Conservation (phyloP, 805 yeast genomes). For the Naumovozyma baii region DNA sequence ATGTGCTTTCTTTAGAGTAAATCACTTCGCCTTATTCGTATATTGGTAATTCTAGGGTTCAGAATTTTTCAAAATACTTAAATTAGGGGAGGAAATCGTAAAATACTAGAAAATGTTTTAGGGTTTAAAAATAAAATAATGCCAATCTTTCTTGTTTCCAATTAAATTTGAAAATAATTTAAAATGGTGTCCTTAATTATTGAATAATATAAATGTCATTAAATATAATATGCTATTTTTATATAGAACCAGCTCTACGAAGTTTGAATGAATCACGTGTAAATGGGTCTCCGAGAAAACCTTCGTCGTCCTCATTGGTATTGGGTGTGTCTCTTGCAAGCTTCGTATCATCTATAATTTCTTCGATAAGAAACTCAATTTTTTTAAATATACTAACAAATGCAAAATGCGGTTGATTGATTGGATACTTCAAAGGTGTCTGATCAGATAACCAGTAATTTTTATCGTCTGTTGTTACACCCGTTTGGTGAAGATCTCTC, state of each 20-base stretch:
- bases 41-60: too few relatives aligned
- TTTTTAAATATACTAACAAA: conserved; percentile 30
- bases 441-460: conserved; percentile 52
- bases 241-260: not conserved
- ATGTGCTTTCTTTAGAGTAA: too few relatives aligned
- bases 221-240: too few relatives aligned
- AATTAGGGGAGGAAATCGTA: too few relatives aligned
- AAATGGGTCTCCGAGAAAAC: not conserved
- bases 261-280: not conserved
- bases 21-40: too few relatives aligned
- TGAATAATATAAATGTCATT: too few relatives aligned
- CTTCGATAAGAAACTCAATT: conserved; percentile 12
- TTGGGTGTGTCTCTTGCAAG: not conserved
- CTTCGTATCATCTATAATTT: conserved; percentile 1
- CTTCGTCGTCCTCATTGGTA: not conserved
- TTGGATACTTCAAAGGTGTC: conserved; percentile 63
- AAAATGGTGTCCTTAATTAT: too few relatives aligned
- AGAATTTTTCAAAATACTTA: too few relatives aligned
- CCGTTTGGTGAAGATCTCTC: conserved; percentile 3
- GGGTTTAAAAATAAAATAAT: too few relatives aligned
- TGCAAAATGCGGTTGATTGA: conserved; percentile 59
- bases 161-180: too few relatives aligned
- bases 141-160: too few relatives aligned
- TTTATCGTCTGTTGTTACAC: conserved; percentile 14
- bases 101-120: too few relatives aligned